Conservation (phyloP, 2,329 filamentous ascomycete species). For the Ceratocystis diversiconidia region DNA sequence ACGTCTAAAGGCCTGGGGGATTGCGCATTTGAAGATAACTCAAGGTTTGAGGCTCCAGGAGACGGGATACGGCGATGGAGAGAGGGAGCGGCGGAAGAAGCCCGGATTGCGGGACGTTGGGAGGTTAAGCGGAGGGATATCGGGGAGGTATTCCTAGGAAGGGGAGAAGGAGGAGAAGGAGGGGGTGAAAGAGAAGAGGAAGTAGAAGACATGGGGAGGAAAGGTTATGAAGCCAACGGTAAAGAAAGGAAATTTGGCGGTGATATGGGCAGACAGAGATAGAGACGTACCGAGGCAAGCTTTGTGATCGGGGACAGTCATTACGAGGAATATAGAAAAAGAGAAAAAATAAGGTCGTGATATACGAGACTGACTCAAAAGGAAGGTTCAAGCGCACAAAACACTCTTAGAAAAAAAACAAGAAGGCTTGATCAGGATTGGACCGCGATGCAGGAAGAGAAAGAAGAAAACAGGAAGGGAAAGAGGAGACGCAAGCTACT, state of each 20-base stretch:
- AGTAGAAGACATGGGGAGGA: conserved; percentile 25
- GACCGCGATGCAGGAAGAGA: conserved; percentile 13
- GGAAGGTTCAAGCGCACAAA: conserved; percentile 18
- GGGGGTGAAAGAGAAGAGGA: conserved; percentile 37
- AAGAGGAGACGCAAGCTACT: conserved; percentile 2
- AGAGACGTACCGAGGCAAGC: conserved; percentile 46
- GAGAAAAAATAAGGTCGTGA: neutral
- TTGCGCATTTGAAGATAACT: neutral
- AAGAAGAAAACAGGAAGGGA: conserved; percentile 10
- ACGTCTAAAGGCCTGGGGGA: neutral
- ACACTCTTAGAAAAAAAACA: conserved; percentile 7
- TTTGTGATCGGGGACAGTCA: conserved; percentile 44
- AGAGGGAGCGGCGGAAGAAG: neutral
- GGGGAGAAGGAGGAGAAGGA: neutral
- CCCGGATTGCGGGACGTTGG: neutral
- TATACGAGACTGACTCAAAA: conserved; percentile 14
- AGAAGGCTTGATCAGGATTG: conserved; percentile 13
- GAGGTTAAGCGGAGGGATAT: neutral
- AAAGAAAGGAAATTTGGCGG: neutral
- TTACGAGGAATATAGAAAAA: conserved; percentile 24
- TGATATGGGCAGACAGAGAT: conserved; percentile 23
- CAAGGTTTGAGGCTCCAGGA: neutral
- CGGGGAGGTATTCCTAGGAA: neutral
- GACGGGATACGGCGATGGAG: neutral
- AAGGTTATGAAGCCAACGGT: no score